A percentile compares a stretch with the other conserved stretches of the same genome.
These are phyloP conservation scores for Populus davidiana DNA, from an alignment of 345 rosid genomes.

Conservation along the genomic window DNA sequence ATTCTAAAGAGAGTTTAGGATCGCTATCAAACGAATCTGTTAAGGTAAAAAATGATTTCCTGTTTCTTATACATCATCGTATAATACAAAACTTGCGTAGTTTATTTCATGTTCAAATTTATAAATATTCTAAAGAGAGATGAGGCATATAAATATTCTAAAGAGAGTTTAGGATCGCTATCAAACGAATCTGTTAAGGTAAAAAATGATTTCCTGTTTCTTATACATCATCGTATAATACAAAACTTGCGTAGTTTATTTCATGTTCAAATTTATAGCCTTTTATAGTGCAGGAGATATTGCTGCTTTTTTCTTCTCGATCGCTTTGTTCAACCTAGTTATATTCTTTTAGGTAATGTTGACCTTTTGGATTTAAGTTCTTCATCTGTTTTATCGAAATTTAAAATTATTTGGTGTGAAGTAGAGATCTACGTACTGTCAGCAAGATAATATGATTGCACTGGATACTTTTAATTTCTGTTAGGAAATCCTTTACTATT, in stretches of 20 bases:
- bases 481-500: neutral
- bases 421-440: neutral
- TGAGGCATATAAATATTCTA: constrained; percentile 1
- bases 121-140: neutral
- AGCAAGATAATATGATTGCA: neutral
- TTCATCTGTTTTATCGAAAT: neutral
- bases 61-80: neutral
- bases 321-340: neutral
- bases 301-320: neutral
- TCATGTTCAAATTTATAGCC: neutral
- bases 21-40: neutral
- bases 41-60: neutral
- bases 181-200: constrained; percentile 11
- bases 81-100: neutral
- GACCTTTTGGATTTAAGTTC: neutral
- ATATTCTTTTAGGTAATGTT: neutral
- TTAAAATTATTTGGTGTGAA: neutral
- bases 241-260: neutral
- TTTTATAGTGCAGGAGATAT: neutral
- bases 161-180: constrained; percentile 1
- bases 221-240: neutral
- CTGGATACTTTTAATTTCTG: neutral
- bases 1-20: constrained; percentile 2
- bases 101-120: neutral
- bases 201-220: neutral